Conservation (phyloP, 768 basidiomycete species). For the Pulveroboletus sp. region DNA sequence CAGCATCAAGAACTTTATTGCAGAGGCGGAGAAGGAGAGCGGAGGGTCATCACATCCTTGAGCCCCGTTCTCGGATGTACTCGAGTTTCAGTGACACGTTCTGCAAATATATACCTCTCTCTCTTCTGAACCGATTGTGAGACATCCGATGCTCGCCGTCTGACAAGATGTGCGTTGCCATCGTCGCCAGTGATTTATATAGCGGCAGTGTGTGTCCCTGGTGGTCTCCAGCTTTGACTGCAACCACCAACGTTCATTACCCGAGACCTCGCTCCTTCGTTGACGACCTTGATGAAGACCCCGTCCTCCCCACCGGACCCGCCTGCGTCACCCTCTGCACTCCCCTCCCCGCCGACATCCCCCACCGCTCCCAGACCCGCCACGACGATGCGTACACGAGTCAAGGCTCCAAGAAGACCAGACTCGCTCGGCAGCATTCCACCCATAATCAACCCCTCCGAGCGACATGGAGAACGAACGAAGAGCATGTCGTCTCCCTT, state of each 20-base stretch:
- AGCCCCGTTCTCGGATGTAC: conserved; percentile 8
- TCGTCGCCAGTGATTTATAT: not conserved
- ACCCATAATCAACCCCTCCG: too few species aligned
- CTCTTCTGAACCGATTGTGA: not conserved
- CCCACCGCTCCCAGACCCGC: conserved; percentile 10
- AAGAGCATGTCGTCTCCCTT: conserved; percentile 4
- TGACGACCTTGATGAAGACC: conserved; percentile 1
- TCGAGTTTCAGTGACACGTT: not conserved
- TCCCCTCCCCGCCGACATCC: conserved; percentile 20
- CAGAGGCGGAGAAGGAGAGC: conserved; percentile 77
- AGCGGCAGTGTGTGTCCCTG: not conserved
- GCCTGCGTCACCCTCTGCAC: not conserved
- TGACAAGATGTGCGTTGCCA: conserved; percentile 2
- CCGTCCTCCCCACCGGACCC: not conserved
- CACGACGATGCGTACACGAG: conserved; percentile 9
- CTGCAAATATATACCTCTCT: conserved; percentile 6
- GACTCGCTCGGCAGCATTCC: not conserved
- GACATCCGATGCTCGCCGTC: not conserved
- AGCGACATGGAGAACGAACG: not conserved
- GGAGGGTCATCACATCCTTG: conserved; percentile 35
- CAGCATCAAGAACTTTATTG: conserved; percentile 78
- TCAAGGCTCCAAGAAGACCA: conserved; percentile 8
- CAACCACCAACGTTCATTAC: not conserved
- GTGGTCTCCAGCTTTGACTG: not conserved
- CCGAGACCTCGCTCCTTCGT: not conserved